These are phyloP conservation scores for Phytophthora citrophthora DNA, from an alignment of 352 stramenopile genomes.

Conservation along the genomic window DNA sequence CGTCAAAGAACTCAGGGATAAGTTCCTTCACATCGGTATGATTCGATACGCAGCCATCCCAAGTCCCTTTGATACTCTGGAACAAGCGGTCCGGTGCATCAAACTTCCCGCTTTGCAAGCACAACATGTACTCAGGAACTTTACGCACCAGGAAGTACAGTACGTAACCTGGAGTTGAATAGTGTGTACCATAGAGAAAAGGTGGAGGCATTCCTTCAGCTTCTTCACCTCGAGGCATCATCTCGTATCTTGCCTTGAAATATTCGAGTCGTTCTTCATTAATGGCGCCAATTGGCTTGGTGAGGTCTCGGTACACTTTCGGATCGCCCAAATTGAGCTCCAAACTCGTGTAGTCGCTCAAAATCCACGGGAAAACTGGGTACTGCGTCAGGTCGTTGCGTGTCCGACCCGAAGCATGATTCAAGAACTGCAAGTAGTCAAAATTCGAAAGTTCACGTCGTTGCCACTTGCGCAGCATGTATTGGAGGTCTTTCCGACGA, in stretches of 20 bases:
- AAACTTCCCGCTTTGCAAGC: slow-evolving; percentile 98
- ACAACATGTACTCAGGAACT: slow-evolving; percentile 95
- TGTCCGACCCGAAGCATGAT: slow-evolving; percentile 81
- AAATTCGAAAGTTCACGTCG: slow-evolving; percentile 93
- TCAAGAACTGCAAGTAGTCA: slow-evolving; percentile 89
- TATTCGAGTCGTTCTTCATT: slow-evolving; percentile 87
- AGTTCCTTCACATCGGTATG: slow-evolving; percentile 98
- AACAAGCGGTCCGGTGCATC: slow-evolving; percentile 98
- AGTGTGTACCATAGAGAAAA: slow-evolving; percentile 98
- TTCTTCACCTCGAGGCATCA: slow-evolving; percentile 88
- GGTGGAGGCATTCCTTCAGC: slow-evolving; percentile 85
- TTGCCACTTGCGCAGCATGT: slow-evolving; percentile 80
- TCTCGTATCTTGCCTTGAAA: slow-evolving; percentile 89
- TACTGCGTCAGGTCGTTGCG: slow-evolving; percentile 94
- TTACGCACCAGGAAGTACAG: slow-evolving; percentile 98
- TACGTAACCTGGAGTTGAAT: slow-evolving; percentile 95
- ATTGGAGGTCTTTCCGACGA: slow-evolving; percentile 50
- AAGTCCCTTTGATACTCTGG: slow-evolving; percentile 92
- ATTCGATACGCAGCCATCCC: slow-evolving; percentile 84
- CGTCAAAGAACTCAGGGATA: slow-evolving; percentile 98
- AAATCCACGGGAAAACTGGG: slow-evolving; percentile 96
- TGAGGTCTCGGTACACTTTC: slow-evolving; percentile 90
- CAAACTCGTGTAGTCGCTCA: slow-evolving; percentile 87
- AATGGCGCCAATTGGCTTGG: slow-evolving; percentile 94
- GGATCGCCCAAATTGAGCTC: slow-evolving; percentile 84